Evolutionary conservation across 164 flowering plant species (phyloP).

Genomic region (Protea cynaroides): DNA sequence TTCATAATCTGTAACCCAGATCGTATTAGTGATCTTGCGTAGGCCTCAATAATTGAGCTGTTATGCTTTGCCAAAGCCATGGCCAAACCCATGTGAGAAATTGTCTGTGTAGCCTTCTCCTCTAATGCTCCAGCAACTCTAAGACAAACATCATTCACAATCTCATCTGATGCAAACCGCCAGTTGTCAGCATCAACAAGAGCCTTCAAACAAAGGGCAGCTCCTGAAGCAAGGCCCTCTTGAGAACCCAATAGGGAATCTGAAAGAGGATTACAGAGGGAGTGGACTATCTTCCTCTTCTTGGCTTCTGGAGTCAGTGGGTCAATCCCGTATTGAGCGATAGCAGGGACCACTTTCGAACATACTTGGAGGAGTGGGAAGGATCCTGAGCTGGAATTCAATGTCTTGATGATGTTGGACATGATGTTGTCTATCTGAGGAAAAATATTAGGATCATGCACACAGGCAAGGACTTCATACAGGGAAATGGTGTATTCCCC

Average conservation of each 20-base stretch:
- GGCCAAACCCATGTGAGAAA: slow-evolving; percentile 79
- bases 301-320: slow-evolving; percentile 66
- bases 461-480: slow-evolving; percentile 82
- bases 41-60: slow-evolving; percentile 63
- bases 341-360: slow-evolving; percentile 84
- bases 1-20: slow-evolving; percentile 62
- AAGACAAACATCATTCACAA: slow-evolving; percentile 82
- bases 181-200: slow-evolving; percentile 92
- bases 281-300: slow-evolving; percentile 57
- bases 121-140: slow-evolving; percentile 76
- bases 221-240: slow-evolving; percentile 74
- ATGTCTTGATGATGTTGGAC: slow-evolving; percentile 65
- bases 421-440: slow-evolving; percentile 80
- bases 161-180: slow-evolving; percentile 80
- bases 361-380: slow-evolving; percentile 91
- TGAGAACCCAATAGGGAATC: slow-evolving; percentile 63
- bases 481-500: slow-evolving; percentile 83
- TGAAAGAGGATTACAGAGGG: slow-evolving; percentile 80
- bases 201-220: slow-evolving; percentile 86
- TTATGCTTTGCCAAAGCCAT: slow-evolving; percentile 81
- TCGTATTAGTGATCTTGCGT: slow-evolving; percentile 64
- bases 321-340: slow-evolving; percentile 81
- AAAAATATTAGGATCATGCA: slow-evolving; percentile 73
- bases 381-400: slow-evolving; percentile 77
- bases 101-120: slow-evolving; percentile 62